Evolutionary conservation across 371 early-diverging fungal species (phyloP), one percentile per base, ranked within the genome.

Genomic region (Coemansia sp.): DNA sequence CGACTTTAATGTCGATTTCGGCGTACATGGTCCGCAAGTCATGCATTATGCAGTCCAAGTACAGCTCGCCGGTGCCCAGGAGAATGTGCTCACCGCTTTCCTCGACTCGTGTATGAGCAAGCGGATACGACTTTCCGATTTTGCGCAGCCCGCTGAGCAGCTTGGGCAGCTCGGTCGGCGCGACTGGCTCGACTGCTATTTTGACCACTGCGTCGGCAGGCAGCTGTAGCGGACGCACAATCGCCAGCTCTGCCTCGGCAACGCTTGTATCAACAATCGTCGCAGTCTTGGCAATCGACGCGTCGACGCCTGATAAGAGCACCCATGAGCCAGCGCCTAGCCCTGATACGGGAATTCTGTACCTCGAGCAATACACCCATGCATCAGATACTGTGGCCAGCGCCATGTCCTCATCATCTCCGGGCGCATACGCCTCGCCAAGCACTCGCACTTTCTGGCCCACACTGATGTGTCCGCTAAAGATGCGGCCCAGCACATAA

Each of bases 81-180:
- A 99, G 74, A 52, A 96, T 89, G 73, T 97, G 97, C 80, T 98
- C 99, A 47, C 99, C 98, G 26, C 94, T 94, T 81, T 99, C 99
- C 78, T 97, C 97, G 0, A 96, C 91, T 71, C 91, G 91, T n/a
- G 96, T 95, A 18, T 89, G 86, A 25, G 92, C 84, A 63, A 94
- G 88, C n/a, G 95, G 92, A 70, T 99, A 98, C 30, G 91, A 91
- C 81, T 95, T 95, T 84, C 92, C 93, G 64, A 99, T 89, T 66
- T 94, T 94, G 59, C 97, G 86, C 81, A 99, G 80, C 11, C 97
- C 97, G 68, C 95, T 95, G 69, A 99, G 82, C 97, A 99, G 95
- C 80, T 95, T 95, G 18, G 98, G 98, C 54, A 98, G 83, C 83
- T 99, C 97, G 3, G 95, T 91, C 0, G 99, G 97, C 66, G 95